Evolutionary conservation across 257 asterid species (phyloP).

Genomic region (Solanum neorickii): DNA sequence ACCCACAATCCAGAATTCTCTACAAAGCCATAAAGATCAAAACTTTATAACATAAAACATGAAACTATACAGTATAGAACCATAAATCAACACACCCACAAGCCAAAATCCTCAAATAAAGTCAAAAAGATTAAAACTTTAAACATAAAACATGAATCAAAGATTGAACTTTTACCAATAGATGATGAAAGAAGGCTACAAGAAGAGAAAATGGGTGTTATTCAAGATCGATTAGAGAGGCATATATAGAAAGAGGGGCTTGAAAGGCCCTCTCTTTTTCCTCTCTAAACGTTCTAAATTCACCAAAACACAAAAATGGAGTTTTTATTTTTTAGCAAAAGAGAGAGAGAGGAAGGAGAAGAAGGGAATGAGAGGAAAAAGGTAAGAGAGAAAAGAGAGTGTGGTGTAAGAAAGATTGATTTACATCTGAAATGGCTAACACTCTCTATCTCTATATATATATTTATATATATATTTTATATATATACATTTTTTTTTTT

Average conservation of each 20-base stretch:
- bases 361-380: not conserved
- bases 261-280: conserved; percentile 46
- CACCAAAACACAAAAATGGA: conserved; percentile 14
- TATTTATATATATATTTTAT: not conserved
- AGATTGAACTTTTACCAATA: conserved; percentile 21
- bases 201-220: conserved; percentile 33
- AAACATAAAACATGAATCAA: conserved; percentile 13
- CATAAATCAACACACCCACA: not conserved
- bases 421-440: conserved; percentile 3
- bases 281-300: conserved; percentile 32
- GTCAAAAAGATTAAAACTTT: not conserved
- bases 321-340: not conserved
- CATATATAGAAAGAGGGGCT: conserved; percentile 63
- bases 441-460: not conserved
- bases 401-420: conserved; percentile 3
- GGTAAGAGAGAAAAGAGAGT: not conserved
- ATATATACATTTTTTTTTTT: not conserved
- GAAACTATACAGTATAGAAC: not conserved
- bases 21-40: conserved; percentile 11
- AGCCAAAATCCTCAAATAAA: conserved; percentile 12
- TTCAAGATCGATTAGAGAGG: conserved; percentile 74
- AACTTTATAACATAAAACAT: not conserved
- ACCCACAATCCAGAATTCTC: not conserved
- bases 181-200: conserved; percentile 30
- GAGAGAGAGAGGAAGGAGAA: not conserved